Evolutionary conservation across 257 asterid species (phyloP), one percentile per base, ranked within the genome.

Genomic region (Echites panduratus): DNA sequence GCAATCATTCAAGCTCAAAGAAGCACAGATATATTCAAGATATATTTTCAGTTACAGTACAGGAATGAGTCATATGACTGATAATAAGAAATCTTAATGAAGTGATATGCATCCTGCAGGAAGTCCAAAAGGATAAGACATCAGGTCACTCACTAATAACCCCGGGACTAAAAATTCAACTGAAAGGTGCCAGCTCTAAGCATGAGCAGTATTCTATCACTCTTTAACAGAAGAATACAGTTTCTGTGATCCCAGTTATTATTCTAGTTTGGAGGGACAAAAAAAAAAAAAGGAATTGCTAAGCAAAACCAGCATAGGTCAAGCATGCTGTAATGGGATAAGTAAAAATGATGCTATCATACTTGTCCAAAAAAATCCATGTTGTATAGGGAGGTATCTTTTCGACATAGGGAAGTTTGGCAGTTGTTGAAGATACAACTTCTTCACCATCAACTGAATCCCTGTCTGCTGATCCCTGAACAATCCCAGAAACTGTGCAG

Each of bases 321-420:
- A 66, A 59, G 41, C 53, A n/a, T 12, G 6, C n/a, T n/a, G n/a
- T 11, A 38, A 47, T 44, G 59, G 20, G 44, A 41, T 54, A 67
- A 61, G 5, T 22, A 20, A 62, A 48, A 29, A 29, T 19, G 65
- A 84, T 40, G 64, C 35, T 76, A 62, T 24, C 70, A 61, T 86
- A 92, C 99, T 84, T 92, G 79, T 92, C 87, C 73, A 95, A 79
- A 79, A 88, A 95, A 57, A 87, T 90, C 99, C 99, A 95, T 66
- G 98, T 95, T 65, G 98, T 95, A 74, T 92, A 95, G 45, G 92
- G 85, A 71, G 93, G 96, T 61, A 92, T 83, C 82, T 81, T 92
- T 80, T 95, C 90, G 40, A 86, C 22, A 41, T 17, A 49, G 16
- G 99, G 98, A 75, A 95, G 87, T 79, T 80, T 95, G 77, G 85